phyloP scores from a whole-genome alignment of 2,329 filamentous ascomycete genomes.

The Saccharata proteae region DNA sequence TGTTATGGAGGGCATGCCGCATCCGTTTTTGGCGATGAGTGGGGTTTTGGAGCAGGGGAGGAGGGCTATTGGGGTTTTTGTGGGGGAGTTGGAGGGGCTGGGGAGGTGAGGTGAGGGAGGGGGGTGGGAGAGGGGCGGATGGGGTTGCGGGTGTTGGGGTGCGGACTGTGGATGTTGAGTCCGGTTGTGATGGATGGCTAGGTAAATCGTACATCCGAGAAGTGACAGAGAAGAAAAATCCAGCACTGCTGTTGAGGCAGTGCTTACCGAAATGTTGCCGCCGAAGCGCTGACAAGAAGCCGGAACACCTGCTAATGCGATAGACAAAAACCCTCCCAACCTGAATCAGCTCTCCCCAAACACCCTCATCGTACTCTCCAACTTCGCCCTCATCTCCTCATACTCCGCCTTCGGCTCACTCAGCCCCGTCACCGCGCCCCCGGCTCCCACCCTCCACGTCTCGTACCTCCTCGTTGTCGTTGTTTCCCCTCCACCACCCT shows the following conservation, averaged over 20 bases:
- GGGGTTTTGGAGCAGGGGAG: conserved; percentile 7
- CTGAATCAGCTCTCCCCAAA: conserved; percentile 12
- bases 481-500: conserved; percentile 18
- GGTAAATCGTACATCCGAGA: too few relatives aligned
- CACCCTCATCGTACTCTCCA: conserved; percentile 21
- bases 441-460: conserved; percentile 75
- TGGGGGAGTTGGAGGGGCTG: conserved; percentile 5
- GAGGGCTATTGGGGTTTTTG: conserved; percentile 3
- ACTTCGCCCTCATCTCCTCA: conserved; percentile 64
- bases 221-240: too few relatives aligned
- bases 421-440: conserved; percentile 77
- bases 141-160: too few relatives aligned
- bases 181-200: too few relatives aligned
- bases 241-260: too few relatives aligned
- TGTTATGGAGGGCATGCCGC: conserved; percentile 5
- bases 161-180: too few relatives aligned
- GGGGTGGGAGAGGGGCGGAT: too few relatives aligned
- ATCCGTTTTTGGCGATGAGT: conserved; percentile 6
- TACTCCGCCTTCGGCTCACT: conserved; percentile 71
- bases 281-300: too few relatives aligned
- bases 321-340: neutral
- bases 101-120: neutral
- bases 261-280: too few relatives aligned
- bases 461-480: conserved; percentile 31
- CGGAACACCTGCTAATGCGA: too few relatives aligned